Conservation (phyloP, 2,329 filamentous ascomycete genomes). For the Nemania sp. region DNA sequence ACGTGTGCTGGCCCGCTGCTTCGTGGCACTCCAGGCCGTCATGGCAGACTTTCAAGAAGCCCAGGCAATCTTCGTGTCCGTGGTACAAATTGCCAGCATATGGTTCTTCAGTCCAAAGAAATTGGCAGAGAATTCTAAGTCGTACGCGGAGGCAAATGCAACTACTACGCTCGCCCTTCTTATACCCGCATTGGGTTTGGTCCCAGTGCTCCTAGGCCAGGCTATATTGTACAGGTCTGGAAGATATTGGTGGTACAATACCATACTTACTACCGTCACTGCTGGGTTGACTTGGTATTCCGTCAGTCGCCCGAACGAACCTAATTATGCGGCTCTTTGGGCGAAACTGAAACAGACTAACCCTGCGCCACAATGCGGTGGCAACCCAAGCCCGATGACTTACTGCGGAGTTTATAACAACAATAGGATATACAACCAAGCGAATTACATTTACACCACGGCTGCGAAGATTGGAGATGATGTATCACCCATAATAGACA, state of each 20-base stretch:
- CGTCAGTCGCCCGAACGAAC: background rate
- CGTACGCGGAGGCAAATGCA: background rate
- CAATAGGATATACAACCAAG: background rate
- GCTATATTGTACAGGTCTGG: background rate
- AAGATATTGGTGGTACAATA: constrained; percentile 21
- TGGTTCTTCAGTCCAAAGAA: background rate
- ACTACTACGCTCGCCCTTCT: background rate
- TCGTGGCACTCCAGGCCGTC: background rate
- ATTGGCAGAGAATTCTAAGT: background rate
- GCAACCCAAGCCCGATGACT: background rate
- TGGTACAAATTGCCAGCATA: constrained; percentile 13
- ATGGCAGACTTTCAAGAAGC: constrained; percentile 19
- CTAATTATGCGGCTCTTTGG: constrained; percentile 1
- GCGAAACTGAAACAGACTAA: background rate
- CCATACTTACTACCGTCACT: background rate
- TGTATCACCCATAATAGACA: background rate
- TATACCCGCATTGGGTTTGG: background rate
- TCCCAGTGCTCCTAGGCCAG: constrained; percentile 15
- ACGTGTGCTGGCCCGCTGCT: background rate
- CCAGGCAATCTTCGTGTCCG: constrained; percentile 10
- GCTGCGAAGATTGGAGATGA: background rate
- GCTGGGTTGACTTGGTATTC: background rate
- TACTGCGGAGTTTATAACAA: background rate
- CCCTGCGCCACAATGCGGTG: background rate
- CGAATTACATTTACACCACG: background rate